A percentile compares a stretch with the other conserved stretches of the same genome.
These are phyloP conservation scores for Polygonum aviculare DNA, from an alignment of 148 eudicot genomes.

Conservation along the genomic window DNA sequence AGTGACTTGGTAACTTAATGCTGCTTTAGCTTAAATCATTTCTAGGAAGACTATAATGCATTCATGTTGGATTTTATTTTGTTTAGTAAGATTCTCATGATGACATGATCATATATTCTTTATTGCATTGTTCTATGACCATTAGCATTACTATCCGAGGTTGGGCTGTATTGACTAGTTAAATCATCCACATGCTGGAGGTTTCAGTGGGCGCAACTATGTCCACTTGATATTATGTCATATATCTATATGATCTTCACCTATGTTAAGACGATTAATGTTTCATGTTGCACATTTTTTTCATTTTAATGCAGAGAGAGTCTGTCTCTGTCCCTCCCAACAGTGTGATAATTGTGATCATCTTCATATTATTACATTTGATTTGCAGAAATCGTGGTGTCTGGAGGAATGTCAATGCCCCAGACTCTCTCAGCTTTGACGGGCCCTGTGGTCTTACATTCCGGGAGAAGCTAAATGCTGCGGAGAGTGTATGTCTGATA, in stretches of 20 bases:
- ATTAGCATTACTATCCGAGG: no score
- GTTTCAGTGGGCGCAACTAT: no score
- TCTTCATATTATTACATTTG: background rate
- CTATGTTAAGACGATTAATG: no score
- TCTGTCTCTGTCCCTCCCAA: no score
- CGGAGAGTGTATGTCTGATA: background rate
- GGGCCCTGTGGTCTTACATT: constrained; percentile 36
- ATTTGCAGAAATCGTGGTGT: constrained; percentile 80
- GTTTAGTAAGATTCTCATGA: background rate
- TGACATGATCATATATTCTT: background rate
- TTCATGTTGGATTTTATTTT: background rate
- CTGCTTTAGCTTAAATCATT: background rate
- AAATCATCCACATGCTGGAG: no score
- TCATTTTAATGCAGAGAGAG: no score
- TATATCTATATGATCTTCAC: no score
- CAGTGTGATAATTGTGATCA: no score
- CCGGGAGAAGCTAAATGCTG: constrained; percentile 29
- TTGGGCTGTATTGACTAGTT: no score
- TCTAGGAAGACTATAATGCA: background rate
- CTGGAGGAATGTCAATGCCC: constrained; percentile 99
- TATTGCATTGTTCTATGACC: background rate
- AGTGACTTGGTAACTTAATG: background rate
- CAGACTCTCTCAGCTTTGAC: constrained; percentile 57
- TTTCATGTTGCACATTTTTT: no score
- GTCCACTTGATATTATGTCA: no score